Conservation (phyloP, 1,284 basidiomycete genomes). For the Schizopora paradoxa region DNA sequence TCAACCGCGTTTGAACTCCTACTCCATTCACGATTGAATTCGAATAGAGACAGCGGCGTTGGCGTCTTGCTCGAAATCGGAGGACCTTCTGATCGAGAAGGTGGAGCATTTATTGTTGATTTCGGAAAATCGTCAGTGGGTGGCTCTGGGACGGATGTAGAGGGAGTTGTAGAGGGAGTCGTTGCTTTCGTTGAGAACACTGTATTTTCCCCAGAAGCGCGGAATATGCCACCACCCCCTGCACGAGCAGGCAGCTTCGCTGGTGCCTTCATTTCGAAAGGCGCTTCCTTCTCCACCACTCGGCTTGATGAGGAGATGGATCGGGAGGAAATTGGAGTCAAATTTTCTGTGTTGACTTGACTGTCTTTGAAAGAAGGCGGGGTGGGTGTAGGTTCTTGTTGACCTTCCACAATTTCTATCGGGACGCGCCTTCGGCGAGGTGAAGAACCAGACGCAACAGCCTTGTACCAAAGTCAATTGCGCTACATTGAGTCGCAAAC, state of each 20-base stretch:
- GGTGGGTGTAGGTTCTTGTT: constrained; percentile 18
- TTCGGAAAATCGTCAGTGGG: constrained; percentile 18
- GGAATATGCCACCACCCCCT: constrained; percentile 60
- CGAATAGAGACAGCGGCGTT: constrained; percentile 46
- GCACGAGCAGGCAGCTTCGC: constrained; percentile 39
- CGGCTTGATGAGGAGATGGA: constrained; percentile 5
- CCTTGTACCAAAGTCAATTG: constrained; percentile 14
- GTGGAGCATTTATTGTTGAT: neutral
- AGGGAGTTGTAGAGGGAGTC: constrained; percentile 19
- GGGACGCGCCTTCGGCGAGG: constrained; percentile 57
- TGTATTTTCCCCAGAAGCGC: constrained; percentile 45
- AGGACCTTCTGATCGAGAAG: too few species aligned
- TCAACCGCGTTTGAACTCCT: constrained; percentile 41
- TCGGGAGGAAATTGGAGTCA: constrained; percentile 14
- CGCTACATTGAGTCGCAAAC: constrained; percentile 10
- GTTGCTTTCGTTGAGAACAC: constrained; percentile 30
- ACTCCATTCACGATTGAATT: constrained; percentile 53
- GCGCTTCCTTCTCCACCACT: constrained; percentile 22
- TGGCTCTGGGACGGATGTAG: constrained; percentile 23
- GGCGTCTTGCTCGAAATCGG: constrained; percentile 15
- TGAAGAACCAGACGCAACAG: constrained; percentile 7
- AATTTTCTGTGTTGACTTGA: constrained; percentile 5
- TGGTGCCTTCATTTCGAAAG: constrained; percentile 48
- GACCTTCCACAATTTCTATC: constrained; percentile 63
- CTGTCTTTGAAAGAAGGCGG: constrained; percentile 18